These are phyloP conservation scores for Pseudocercospora eumusae DNA, from an alignment of 2,329 filamentous ascomycete genomes.

Conservation along the genomic window DNA sequence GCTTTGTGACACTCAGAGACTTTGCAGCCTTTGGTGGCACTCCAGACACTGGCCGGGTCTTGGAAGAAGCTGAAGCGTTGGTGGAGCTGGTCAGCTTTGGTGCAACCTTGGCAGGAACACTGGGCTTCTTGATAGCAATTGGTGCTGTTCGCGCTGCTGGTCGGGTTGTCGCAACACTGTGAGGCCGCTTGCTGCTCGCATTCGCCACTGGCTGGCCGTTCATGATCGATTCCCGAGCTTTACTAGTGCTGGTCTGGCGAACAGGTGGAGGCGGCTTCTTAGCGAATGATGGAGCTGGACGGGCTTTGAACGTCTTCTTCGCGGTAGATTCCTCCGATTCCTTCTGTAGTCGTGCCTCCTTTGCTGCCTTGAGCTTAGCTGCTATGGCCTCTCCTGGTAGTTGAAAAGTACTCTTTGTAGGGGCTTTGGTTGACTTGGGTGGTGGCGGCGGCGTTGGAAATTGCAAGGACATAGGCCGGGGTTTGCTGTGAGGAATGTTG, in stretches of 20 bases:
- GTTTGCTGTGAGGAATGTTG: constrained; percentile 44
- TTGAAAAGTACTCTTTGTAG: constrained; percentile 53
- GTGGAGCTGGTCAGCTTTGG: constrained; percentile 7
- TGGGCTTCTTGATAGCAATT: constrained; percentile 10
- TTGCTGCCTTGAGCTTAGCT: constrained; percentile 54
- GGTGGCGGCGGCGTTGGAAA: constrained; percentile 52
- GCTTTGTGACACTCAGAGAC: constrained; percentile 8
- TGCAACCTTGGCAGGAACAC: constrained; percentile 12
- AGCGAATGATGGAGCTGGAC: constrained; percentile 43
- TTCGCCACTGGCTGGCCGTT: constrained; percentile 22
- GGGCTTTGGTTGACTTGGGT: constrained; percentile 53
- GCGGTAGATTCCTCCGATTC: constrained; percentile 43
- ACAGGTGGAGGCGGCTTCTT: constrained; percentile 37
- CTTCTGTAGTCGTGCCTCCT: constrained; percentile 51
- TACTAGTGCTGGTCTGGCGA: constrained; percentile 51
- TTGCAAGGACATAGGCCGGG: constrained; percentile 50
- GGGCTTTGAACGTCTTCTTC: constrained; percentile 50
- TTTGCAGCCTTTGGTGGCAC: background rate
- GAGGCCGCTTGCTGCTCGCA: constrained; percentile 27
- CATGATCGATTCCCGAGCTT: constrained; percentile 46
- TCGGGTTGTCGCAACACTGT: constrained; percentile 29
- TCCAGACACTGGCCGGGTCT: background rate
- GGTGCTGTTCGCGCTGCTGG: constrained; percentile 16
- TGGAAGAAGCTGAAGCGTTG: background rate
- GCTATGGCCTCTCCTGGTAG: constrained; percentile 57